Evolutionary conservation across 768 basidiomycete genomes (phyloP).

Genomic region (Naganishia antarctica): DNA sequence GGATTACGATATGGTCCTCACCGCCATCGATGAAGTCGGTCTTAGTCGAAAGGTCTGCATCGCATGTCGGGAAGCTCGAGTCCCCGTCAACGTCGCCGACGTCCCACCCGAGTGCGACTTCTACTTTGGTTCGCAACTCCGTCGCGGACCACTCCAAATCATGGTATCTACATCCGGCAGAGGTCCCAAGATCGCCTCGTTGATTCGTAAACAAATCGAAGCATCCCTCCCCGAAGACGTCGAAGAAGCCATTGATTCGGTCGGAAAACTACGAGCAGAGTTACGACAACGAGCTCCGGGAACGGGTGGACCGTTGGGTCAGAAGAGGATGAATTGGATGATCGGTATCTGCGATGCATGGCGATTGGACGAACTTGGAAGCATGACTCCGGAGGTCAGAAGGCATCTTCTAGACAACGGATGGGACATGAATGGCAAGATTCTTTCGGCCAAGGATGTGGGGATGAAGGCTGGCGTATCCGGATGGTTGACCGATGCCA

Average conservation of each 20-base stretch:
- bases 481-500: slow-evolving; percentile 1
- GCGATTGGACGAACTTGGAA: slow-evolving; percentile 73
- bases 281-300: slow-evolving; percentile 77
- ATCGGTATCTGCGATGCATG: slow-evolving; percentile 75
- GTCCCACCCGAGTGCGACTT: slow-evolving; percentile 95
- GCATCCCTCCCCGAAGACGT: slow-evolving; percentile 63
- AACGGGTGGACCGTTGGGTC: slow-evolving; percentile 69
- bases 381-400: slow-evolving; percentile 64
- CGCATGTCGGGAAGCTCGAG: slow-evolving; percentile 61
- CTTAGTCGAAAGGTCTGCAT: slow-evolving; percentile 68
- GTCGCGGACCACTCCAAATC: slow-evolving; percentile 83
- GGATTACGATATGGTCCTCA: slow-evolving; percentile 76
- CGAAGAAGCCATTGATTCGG: slow-evolving; percentile 70
- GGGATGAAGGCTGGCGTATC: slow-evolving; percentile 14
- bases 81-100: slow-evolving; percentile 94
- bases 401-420: slow-evolving; percentile 69
- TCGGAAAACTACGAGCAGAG: slow-evolving; percentile 67
- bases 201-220: slow-evolving; percentile 69
- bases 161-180: slow-evolving; percentile 94
- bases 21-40: slow-evolving; percentile 79
- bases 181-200: slow-evolving; percentile 81
- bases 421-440: slow-evolving; percentile 63
- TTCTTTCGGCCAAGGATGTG: slow-evolving; percentile 40
- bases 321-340: slow-evolving; percentile 88
- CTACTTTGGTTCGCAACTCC: slow-evolving; percentile 92